phyloP scores from a whole-genome alignment of 805 yeast species.

The Isabelozyma pseudorhagii region DNA sequence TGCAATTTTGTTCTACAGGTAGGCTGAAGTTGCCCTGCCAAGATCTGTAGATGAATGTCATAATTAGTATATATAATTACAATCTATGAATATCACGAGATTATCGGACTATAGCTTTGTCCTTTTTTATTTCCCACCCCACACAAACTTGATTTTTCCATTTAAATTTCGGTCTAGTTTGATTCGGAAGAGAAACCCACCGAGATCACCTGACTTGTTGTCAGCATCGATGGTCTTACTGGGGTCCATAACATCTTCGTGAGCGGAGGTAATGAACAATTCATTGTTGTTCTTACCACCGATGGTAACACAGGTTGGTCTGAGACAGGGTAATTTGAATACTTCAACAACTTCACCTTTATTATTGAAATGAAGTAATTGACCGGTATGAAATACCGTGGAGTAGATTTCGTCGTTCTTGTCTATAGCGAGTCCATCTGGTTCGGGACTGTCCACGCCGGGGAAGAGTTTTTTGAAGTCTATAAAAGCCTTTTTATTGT shows the following conservation, averaged over 20 bases:
- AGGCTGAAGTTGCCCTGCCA: too few species aligned
- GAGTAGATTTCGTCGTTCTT: conserved; percentile 53
- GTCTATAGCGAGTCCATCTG: conserved; percentile 76
- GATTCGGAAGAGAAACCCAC: conserved; percentile 58
- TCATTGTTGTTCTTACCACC: conserved; percentile 60
- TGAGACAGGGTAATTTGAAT: conserved; percentile 54
- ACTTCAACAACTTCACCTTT: conserved; percentile 51
- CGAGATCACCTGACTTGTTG: conserved; percentile 44
- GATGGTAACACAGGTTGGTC: conserved; percentile 64
- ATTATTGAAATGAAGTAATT: conserved; percentile 52
- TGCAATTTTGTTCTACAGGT: too few species aligned
- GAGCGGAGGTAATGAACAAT: conserved; percentile 68
- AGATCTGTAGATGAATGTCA: too few species aligned
- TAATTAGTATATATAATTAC: background rate
- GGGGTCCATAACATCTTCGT: conserved; percentile 42
- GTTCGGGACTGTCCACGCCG: conserved; percentile 50
- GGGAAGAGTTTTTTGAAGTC: conserved; percentile 24
- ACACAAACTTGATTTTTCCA: conserved; percentile 20
- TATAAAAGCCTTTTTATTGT: conserved; percentile 23
- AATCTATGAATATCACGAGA: background rate
- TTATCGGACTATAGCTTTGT: background rate
- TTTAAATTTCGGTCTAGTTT: conserved; percentile 30
- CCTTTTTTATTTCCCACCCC: conserved; percentile 23
- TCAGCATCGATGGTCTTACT: conserved; percentile 17
- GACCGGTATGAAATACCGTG: conserved; percentile 62